These are phyloP conservation scores for Opeltia flavorubescens DNA, from an alignment of 495 filamentous ascomycete species.

Conservation along the genomic window DNA sequence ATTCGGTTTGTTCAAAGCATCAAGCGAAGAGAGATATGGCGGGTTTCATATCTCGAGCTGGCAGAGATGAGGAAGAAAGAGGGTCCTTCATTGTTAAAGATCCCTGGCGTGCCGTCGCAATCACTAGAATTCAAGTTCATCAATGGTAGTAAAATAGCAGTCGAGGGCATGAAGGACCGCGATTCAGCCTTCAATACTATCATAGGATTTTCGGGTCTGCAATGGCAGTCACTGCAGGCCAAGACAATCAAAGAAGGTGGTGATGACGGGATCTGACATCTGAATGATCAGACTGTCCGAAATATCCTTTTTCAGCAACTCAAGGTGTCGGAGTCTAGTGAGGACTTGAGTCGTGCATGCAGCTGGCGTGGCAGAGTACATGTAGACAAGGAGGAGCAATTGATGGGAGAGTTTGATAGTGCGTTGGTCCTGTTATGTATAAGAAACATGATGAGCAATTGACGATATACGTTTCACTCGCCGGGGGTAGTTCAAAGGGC, in stretches of 20 bases:
- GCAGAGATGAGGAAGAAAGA: conserved; percentile 21
- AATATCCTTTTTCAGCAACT: too few relatives aligned
- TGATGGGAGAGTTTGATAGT: too few relatives aligned
- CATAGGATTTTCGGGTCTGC: conserved; percentile 21
- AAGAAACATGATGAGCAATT: too few relatives aligned
- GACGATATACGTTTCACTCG: too few relatives aligned
- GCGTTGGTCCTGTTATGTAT: too few relatives aligned
- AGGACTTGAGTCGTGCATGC: background rate
- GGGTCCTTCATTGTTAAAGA: conserved; percentile 7
- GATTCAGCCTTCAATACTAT: conserved; percentile 27
- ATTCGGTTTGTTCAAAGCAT: conserved; percentile 16
- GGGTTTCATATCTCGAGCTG: conserved; percentile 17
- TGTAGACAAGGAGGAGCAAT: too few relatives aligned
- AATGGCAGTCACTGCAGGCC: conserved; percentile 16
- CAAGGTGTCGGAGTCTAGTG: too few relatives aligned
- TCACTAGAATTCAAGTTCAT: conserved; percentile 16
- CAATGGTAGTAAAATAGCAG: conserved; percentile 9
- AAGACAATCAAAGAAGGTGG: background rate
- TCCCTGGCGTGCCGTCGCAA: conserved; percentile 11
- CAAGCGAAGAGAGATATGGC: conserved; percentile 18
- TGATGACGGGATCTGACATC: too few relatives aligned
- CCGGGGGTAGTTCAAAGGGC: too few relatives aligned
- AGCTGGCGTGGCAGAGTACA: background rate
- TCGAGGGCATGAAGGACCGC: conserved; percentile 19
- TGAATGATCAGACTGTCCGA: too few relatives aligned